Conservation (phyloP, 2,329 filamentous ascomycete genomes). For the Trichoderma simmonsii region DNA sequence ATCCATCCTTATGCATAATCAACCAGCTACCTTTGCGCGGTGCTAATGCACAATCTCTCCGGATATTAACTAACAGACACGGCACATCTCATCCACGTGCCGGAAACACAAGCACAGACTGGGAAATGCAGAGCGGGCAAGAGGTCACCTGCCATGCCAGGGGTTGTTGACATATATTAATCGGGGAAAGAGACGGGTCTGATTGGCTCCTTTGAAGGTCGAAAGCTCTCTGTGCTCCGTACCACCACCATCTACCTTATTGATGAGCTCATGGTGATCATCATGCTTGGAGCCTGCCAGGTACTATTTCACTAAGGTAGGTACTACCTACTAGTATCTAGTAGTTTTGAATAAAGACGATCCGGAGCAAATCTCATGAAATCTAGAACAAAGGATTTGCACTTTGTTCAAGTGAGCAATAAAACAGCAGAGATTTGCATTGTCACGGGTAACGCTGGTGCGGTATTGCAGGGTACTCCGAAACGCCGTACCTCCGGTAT, state of each 20-base stretch:
- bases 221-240: background rate
- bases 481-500: background rate
- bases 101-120: background rate
- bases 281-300: background rate
- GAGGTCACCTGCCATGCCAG: constrained; percentile 10
- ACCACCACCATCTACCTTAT: background rate
- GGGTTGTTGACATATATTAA: background rate
- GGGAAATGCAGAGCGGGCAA: background rate
- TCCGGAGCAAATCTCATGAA: background rate
- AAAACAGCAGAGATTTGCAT: background rate
- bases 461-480: background rate
- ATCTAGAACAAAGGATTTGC: background rate
- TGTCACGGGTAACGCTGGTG: background rate
- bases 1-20: background rate
- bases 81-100: constrained; percentile 15
- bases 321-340: background rate
- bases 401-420: background rate
- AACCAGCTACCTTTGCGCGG: background rate
- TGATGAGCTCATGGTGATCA: background rate
- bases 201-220: background rate
- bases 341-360: background rate
- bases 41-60: constrained; percentile 12
- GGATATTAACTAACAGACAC: background rate
- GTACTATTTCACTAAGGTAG: background rate
- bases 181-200: background rate